Conservation (phyloP, 768 basidiomycete species). For the Pleurotus giganteus region DNA sequence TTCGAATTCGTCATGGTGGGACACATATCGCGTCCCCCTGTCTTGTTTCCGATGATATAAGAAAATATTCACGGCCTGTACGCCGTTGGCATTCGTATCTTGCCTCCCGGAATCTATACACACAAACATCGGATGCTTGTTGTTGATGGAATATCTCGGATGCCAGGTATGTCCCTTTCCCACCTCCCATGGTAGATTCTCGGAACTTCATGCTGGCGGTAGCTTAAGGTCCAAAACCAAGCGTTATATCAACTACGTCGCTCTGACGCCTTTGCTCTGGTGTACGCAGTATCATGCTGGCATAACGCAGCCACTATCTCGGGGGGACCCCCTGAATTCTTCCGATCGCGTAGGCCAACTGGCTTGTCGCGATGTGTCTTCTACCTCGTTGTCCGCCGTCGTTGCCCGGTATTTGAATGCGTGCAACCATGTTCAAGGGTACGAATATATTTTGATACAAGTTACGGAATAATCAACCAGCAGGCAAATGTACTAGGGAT, state of each 20-base stretch:
- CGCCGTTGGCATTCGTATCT: not conserved
- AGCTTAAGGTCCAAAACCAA: not conserved
- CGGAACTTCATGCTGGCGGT: not conserved
- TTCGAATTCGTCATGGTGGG: not conserved
- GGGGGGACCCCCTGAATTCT: not conserved
- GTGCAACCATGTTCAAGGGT: constrained; percentile 6
- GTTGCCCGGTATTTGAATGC: not conserved
- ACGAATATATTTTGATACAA: not conserved
- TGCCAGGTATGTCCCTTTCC: not conserved
- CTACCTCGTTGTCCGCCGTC: not conserved
- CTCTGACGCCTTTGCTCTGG: not conserved
- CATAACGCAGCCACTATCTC: not conserved
- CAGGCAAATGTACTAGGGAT: not conserved
- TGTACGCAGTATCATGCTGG: not conserved
- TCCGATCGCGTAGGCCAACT: not conserved
- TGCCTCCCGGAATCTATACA: not conserved
- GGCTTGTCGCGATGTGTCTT: not conserved
- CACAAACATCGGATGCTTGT: not conserved
- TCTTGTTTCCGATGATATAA: not conserved
- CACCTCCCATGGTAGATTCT: not conserved
- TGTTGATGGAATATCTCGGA: not conserved
- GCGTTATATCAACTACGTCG: not conserved
- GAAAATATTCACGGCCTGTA: not conserved
- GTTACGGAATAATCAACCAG: constrained; percentile 7
- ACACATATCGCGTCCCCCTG: not conserved